Evolutionary conservation across 140 eudicot species (phyloP), one percentile per base, ranked within the genome.

Genomic region (Erigeron philadelphicus): DNA sequence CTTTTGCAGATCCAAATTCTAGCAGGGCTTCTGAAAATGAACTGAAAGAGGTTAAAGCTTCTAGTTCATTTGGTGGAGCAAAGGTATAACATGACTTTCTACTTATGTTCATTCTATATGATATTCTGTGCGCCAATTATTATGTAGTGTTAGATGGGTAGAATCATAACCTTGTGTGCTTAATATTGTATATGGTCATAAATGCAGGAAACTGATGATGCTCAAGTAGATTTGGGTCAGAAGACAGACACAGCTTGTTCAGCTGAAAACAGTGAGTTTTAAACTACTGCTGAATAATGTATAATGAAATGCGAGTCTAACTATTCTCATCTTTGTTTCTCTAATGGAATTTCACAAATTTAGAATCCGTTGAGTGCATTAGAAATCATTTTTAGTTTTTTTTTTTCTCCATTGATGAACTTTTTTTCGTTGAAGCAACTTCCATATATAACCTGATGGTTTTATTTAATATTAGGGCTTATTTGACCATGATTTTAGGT

Each of bases 211-310:
- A 65, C 49, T 2, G 17, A 52, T 75, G 82, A 46, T 42, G 68
- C 23, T 44, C 65, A 63, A 67, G 70, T 52, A 48, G 79, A 78
- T 52, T 70, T 54, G 62, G 77, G 71, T 46, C 77, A 72, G 50
- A 79, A 80, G 53, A 74, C 68, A 49, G 76, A 56, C 60, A 70
- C 54, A 31, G 77, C 49, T 48, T 60, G 52, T 48, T 25, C 79
- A 70, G 76, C 60, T 50, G 95, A 77, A 74, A 73, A 80, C 64
- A 76, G 96, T 89, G 83, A 84, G 95, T 77, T 52, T 23, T 53
- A 57, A 31, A 57, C 13, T 11, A 57, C 25, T 13, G 5, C 21
- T 5, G 59, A 53, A 53, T 53, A 53, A 53, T 53, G 4, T 31
- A 31, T 31, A 31, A 31, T 31, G 38, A 31, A 1, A 31, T 31